phyloP scores from a whole-genome alignment of 2,329 filamentous ascomycete genomes.

The Penicillium olsonii region DNA sequence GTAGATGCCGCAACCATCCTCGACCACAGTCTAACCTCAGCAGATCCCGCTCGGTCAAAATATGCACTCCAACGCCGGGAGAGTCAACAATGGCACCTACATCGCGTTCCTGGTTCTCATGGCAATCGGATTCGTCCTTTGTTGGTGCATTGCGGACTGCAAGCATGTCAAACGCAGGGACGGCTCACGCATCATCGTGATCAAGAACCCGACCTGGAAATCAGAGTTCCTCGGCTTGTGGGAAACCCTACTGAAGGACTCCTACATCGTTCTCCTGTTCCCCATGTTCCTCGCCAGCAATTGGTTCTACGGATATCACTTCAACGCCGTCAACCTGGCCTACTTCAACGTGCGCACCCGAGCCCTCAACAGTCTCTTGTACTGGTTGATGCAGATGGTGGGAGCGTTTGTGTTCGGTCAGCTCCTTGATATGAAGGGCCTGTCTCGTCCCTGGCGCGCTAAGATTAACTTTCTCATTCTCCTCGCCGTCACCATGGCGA shows the following conservation, averaged over 20 bases:
- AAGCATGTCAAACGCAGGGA: conserved; percentile 72
- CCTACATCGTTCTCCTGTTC: conserved; percentile 74
- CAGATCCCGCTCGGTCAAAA: conserved; percentile 51
- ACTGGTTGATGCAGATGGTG: conserved; percentile 77
- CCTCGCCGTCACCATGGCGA: conserved; percentile 69
- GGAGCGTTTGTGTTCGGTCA: conserved; percentile 74
- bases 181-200: conserved; percentile 77
- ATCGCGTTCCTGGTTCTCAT: conserved; percentile 86
- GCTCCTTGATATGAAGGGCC: conserved; percentile 61
- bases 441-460: conserved; percentile 68
- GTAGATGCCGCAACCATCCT: conserved; percentile 21
- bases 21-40: not conserved
- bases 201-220: conserved; percentile 87
- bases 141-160: conserved; percentile 70
- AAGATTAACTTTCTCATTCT: conserved; percentile 64
- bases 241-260: conserved; percentile 69
- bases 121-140: conserved; percentile 67
- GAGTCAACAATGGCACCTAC: conserved; percentile 73
- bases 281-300: conserved; percentile 81
- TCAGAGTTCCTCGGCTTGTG: conserved; percentile 75
- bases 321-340: conserved; percentile 70
- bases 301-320: conserved; percentile 79
- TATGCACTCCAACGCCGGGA: conserved; percentile 42
- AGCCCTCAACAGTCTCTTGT: conserved; percentile 76
- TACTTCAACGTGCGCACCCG: conserved; percentile 74